Conservation (phyloP, 2,329 filamentous ascomycete genomes). For the Piedraia hortae region DNA sequence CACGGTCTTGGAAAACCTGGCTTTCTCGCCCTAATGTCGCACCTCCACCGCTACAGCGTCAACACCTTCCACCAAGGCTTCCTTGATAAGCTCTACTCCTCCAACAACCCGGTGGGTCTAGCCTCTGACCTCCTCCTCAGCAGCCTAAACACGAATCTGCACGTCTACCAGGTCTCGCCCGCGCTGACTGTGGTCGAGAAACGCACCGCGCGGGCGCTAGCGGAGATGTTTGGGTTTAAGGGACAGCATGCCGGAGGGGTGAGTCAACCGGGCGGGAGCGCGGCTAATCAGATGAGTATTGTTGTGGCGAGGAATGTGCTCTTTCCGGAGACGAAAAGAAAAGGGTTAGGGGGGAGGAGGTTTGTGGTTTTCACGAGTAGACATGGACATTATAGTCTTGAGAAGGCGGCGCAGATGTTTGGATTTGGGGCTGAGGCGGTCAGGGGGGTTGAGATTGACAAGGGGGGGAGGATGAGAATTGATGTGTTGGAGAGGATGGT, state of each 20-base stretch:
- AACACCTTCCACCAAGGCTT: slow-evolving; percentile 99
- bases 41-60: slow-evolving; percentile 59
- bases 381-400: slow-evolving; percentile 82
- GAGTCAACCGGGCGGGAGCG: slow-evolving; percentile 51
- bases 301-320: slow-evolving; percentile 69
- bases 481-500: slow-evolving; percentile 36
- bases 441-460: slow-evolving; percentile 46
- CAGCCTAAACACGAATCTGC: slow-evolving; percentile 75
- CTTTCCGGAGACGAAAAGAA: slow-evolving; percentile 47
- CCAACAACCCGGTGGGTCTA: slow-evolving; percentile 65
- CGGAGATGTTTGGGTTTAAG: slow-evolving; percentile 46
- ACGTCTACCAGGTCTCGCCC: slow-evolving; percentile 84
- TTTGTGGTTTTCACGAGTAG: slow-evolving; percentile 72
- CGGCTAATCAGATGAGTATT: slow-evolving; percentile 63
- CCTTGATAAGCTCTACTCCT: slow-evolving; percentile 81
- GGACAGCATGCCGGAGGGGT: slow-evolving; percentile 44
- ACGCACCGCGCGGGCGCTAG: slow-evolving; percentile 43
- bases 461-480: slow-evolving; percentile 41
- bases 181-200: slow-evolving; percentile 75
- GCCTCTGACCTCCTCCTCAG: slow-evolving; percentile 63
- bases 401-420: slow-evolving; percentile 78
- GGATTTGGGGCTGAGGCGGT: slow-evolving; percentile 57
- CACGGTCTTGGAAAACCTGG: slow-evolving; percentile 16
- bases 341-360: slow-evolving; percentile 35
- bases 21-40: slow-evolving; percentile 26